Conservation (phyloP, 2,329 filamentous ascomycete genomes). For the Pseudogymnoascus sp. region DNA sequence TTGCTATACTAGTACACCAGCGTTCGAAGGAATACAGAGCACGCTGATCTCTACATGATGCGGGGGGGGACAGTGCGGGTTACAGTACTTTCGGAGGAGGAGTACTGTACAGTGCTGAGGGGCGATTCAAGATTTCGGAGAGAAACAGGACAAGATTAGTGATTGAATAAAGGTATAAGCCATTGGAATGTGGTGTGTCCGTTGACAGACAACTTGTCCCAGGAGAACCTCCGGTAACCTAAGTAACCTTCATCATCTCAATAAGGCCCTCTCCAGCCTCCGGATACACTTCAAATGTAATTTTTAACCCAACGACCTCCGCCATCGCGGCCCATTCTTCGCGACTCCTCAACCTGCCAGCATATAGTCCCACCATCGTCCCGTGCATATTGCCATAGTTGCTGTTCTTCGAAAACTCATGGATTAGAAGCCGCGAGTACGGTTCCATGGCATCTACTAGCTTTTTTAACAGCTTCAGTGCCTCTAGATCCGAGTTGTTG, state of each 20-base stretch:
- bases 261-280: conserved; percentile 29
- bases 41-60: not conserved
- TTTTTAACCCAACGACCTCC: conserved; percentile 26
- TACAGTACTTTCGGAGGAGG: not conserved
- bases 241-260: conserved; percentile 27
- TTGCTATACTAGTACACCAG: not conserved
- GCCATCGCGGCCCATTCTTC: conserved; percentile 31
- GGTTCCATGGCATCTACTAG: conserved; percentile 29
- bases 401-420: conserved; percentile 31
- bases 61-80: not conserved
- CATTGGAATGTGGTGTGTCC: not conserved
- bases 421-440: conserved; percentile 29
- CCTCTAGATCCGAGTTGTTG: conserved; percentile 31
- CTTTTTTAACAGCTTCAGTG: conserved; percentile 30
- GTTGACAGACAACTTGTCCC: not conserved
- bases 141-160: not conserved
- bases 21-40: not conserved
- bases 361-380: conserved; percentile 31
- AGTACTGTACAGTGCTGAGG: not conserved
- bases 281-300: conserved; percentile 32
- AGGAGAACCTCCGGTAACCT: not conserved
- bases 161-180: not conserved
- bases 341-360: conserved; percentile 29
- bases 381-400: conserved; percentile 31
- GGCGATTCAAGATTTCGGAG: not conserved